Base-by-base conservation (phyloP, 2,329 filamentous ascomycete species). In the Trichoderma sp. region DNA sequence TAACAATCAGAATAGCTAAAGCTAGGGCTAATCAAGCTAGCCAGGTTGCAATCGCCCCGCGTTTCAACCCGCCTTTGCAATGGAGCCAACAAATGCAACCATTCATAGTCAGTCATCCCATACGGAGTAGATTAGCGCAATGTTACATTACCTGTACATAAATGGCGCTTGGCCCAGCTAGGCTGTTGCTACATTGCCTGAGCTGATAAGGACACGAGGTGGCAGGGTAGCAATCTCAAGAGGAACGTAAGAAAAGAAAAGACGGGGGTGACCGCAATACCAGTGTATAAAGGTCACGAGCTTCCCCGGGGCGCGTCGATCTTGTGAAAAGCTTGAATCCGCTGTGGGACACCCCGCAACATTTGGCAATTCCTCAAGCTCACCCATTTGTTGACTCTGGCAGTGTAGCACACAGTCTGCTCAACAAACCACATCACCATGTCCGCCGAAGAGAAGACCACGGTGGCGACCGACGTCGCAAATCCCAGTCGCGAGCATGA, bases 401-500 rank as follows among this genome's bases (percentile, higher is more conserved):
- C 39, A 43, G 39, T n/a, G 39, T 43, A 43, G 39, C 39, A n/a
- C 39, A 4, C 39, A 43, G 39, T 43, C 39, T 43, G 17, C 39
- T 43, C 39, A 43, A 43, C 39, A 43, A 43, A 43, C 39, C 15
- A n/a, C 17, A 43, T 34, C 73, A 73, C 61, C 69, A 79, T 79
- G 76, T 70, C 78, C 57, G 73, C 77, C 69, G 77, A 79, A 59
- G 76, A 77, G 71, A 74, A 76, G 64, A 20, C 15, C 15, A n/a
- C 39, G 39, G 39, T n/a, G 39, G 39, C 39, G 39, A 43, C 39
- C 39, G 39, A 36, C 20, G 47, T 12, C 30, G 15, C 20, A 50
- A 32, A 66, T 3, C 12, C 20, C 13, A 66, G 15, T 65, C 34
- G 34, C 34, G 34, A 36, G 13, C 71, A 67, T n/a, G 71, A 71